These are phyloP conservation scores for Trichophyton verrucosum DNA, from an alignment of 2,329 filamentous ascomycete species.

Conservation along the genomic window DNA sequence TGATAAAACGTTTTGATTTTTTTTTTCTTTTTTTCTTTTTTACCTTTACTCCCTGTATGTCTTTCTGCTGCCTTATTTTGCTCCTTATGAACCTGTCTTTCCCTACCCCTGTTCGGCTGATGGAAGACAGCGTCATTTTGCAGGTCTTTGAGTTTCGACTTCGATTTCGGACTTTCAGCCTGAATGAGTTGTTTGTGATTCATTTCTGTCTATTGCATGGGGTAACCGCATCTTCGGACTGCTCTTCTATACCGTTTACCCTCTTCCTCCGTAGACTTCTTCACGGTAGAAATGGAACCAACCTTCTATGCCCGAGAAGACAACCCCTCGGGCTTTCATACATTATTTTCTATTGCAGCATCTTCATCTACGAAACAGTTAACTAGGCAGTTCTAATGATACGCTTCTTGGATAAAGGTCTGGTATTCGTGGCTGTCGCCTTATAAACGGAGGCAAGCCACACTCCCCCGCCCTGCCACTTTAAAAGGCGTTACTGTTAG, in stretches of 20 bases:
- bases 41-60: neutral
- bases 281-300: neutral
- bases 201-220: neutral
- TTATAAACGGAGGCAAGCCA: no score
- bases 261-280: neutral
- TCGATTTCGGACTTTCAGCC: neutral
- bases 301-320: neutral
- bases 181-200: constrained; percentile 1
- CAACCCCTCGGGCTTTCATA: no score
- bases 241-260: neutral
- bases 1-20: neutral
- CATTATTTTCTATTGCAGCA: no score
- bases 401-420: no score
- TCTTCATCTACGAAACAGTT: no score
- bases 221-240: neutral
- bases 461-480: no score
- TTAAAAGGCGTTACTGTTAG: no score
- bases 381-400: no score
- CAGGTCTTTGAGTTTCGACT: neutral
- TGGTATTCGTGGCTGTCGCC: no score
- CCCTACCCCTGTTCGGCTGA: no score
- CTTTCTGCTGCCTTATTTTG: neutral
- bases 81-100: no score
- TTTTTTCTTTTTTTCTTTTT: neutral
- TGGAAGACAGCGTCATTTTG: neutral